Evolutionary conservation across 2,329 filamentous ascomycete genomes (phyloP).

Genomic region (Fusarium dimerum): DNA sequence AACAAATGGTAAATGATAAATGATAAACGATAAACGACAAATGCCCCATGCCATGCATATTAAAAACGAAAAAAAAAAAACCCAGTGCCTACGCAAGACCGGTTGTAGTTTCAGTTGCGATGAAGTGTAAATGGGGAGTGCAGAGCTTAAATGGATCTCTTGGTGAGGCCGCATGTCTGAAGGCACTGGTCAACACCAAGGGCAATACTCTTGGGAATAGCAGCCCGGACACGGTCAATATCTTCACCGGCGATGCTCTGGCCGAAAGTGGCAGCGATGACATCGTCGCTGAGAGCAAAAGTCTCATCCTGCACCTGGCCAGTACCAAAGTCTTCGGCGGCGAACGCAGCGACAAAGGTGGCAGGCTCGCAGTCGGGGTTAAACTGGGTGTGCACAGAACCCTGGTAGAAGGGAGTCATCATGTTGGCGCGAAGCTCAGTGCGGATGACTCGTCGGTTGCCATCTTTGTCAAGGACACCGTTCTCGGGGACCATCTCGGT

Average conservation of each 20-base stretch:
- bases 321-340: constrained; percentile 53
- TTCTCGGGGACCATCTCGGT: constrained; percentile 57
- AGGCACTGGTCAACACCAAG: constrained; percentile 55
- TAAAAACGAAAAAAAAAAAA: not conserved
- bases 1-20: not conserved
- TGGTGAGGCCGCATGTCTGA: constrained; percentile 32
- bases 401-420: constrained; percentile 57
- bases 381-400: constrained; percentile 56
- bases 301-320: constrained; percentile 52
- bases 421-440: constrained; percentile 44
- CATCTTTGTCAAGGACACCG: constrained; percentile 40
- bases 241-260: constrained; percentile 47
- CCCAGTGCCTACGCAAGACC: too few relatives aligned
- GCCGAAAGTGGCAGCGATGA: constrained; percentile 49
- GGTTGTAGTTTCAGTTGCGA: not conserved
- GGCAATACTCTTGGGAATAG: constrained; percentile 49
- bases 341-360: constrained; percentile 52
- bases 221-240: constrained; percentile 44
- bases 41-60: not conserved
- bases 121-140: not conserved
- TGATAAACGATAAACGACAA: not conserved
- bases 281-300: constrained; percentile 46
- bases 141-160: constrained; percentile 37
- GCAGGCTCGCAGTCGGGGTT: constrained; percentile 55
- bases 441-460: constrained; percentile 44